Percentiles rank a stretch among this genome's conserved stretches.
These are phyloP conservation scores for Chenopodium suecicum DNA, from an alignment of 148 eudicot species.

Conservation along the genomic window DNA sequence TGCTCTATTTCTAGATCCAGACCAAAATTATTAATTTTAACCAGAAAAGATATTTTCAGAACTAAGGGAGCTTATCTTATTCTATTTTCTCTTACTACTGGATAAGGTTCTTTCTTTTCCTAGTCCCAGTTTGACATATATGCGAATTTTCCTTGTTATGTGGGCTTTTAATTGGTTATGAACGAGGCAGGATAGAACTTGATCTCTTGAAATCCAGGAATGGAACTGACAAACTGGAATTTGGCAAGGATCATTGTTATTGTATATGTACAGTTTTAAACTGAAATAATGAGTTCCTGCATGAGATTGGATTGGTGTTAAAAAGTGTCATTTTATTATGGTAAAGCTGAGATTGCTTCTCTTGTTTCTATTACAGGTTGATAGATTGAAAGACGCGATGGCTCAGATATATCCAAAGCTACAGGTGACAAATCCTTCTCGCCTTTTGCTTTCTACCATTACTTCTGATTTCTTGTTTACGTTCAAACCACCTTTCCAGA, in stretches of 20 bases:
- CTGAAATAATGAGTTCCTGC: background rate
- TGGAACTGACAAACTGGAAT: background rate
- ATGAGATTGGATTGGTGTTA: background rate
- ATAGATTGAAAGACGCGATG: constrained; percentile 87
- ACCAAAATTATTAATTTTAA: background rate
- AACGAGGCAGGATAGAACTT: background rate
- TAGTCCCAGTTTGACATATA: background rate
- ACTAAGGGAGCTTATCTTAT: background rate
- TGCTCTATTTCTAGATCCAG: background rate
- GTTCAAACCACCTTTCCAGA: background rate
- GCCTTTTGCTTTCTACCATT: background rate
- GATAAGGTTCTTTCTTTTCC: background rate
- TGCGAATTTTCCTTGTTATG: background rate
- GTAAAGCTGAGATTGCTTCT: constrained; percentile 4
- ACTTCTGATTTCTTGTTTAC: background rate
- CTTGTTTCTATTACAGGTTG: constrained; percentile 46
- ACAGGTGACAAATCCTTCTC: constrained; percentile 49
- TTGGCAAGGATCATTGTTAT: background rate
- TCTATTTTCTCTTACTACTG: background rate
- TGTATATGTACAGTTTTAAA: background rate
- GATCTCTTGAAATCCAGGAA: background rate
- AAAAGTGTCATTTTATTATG: background rate
- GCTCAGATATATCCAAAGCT: constrained; percentile 69
- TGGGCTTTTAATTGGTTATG: background rate
- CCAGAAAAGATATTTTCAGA: too few species aligned